Evolutionary conservation across 306 rosid genomes (phyloP), one percentile per base, ranked within the genome.

Genomic region (Cucurbita maxima): DNA sequence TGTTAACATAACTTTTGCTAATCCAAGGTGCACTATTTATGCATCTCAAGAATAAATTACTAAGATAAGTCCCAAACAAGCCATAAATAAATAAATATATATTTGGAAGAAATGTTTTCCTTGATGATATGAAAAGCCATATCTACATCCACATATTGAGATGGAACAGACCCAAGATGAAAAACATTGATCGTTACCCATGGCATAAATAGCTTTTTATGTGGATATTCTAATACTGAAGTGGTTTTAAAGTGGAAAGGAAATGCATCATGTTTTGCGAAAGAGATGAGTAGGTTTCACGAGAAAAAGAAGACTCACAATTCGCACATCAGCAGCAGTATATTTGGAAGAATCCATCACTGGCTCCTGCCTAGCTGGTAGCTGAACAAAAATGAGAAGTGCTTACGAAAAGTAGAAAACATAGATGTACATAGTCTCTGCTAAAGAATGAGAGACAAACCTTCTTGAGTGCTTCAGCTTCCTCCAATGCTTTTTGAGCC

Each of bases 381-480:
- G 88, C 99, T 95, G 86, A 51, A 36, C 77, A 25, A 75, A 69
- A 68, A 79, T 34, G 74, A 80, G 58, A 22, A 30, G 34, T 30
- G 34, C 34, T 30, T 30, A 30, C 34, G 34, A 30, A 15, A 60
- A 60, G 68, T 60, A 61, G 4, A 66, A 16, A 70, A 50, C 15
- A 16, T 50, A 15, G 2, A 22, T 47, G 8, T 50, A 14, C 6
- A 1, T 9, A 50, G 14, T 50, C 74, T 50, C 15, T 22, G 20
- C 57, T 68, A 70, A 73, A 50, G 55, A 47, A 72, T 79, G 40
- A 73, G 63, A 53, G 45, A 54, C 73, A 48, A 75, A 63, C 99
- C 97, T 95, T 95, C 83, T 89, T 91, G 73, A 95, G 90, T 7
- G 99, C 99, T 86, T 95, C 99, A 79, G 99, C 99, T 84, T 95